These are phyloP conservation scores for Scheffersomyces segobiensis DNA, from an alignment of 1,139 yeast species.

Conservation along the genomic window DNA sequence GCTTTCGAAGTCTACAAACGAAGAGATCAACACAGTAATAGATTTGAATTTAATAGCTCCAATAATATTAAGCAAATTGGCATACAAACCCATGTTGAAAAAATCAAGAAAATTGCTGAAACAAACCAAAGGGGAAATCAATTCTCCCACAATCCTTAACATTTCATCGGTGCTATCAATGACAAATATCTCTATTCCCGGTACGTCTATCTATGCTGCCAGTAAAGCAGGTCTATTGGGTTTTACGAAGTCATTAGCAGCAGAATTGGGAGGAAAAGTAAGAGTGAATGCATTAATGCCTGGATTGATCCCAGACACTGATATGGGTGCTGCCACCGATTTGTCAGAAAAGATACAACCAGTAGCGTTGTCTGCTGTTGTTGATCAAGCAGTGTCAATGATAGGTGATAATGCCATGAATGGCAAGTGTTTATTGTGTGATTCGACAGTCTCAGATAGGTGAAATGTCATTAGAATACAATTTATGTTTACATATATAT, in stretches of 20 bases:
- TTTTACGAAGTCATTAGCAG: slow-evolving; percentile 62
- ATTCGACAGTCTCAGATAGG: slow-evolving; percentile 4
- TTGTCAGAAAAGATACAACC: slow-evolving; percentile 16
- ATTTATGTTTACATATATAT: too few relatives aligned
- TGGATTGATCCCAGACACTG: slow-evolving; percentile 71
- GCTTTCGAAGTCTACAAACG: slow-evolving; percentile 43
- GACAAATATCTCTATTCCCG: slow-evolving; percentile 44
- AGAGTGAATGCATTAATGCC: slow-evolving; percentile 72
- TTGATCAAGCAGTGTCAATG: slow-evolving; percentile 27
- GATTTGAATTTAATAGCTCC: slow-evolving; percentile 67
- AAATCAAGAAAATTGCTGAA: slow-evolving; percentile 8
- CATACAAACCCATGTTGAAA: slow-evolving; percentile 50
- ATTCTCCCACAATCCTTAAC: slow-evolving; percentile 49
- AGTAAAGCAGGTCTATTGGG: slow-evolving; percentile 77
- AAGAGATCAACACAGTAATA: slow-evolving; percentile 50
- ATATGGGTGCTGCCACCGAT: slow-evolving; percentile 54
- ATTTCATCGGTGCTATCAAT: slow-evolving; percentile 70
- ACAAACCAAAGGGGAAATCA: background rate
- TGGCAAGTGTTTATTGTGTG: slow-evolving; percentile 39
- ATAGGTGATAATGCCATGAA: slow-evolving; percentile 33
- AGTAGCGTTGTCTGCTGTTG: slow-evolving; percentile 25
- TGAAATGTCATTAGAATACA: background rate
- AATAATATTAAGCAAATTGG: slow-evolving; percentile 53
- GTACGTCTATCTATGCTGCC: slow-evolving; percentile 78
- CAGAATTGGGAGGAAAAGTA: slow-evolving; percentile 55